These are phyloP conservation scores for Gliomastix tumulicola DNA, from an alignment of 2,329 filamentous ascomycete genomes.

Conservation along the genomic window DNA sequence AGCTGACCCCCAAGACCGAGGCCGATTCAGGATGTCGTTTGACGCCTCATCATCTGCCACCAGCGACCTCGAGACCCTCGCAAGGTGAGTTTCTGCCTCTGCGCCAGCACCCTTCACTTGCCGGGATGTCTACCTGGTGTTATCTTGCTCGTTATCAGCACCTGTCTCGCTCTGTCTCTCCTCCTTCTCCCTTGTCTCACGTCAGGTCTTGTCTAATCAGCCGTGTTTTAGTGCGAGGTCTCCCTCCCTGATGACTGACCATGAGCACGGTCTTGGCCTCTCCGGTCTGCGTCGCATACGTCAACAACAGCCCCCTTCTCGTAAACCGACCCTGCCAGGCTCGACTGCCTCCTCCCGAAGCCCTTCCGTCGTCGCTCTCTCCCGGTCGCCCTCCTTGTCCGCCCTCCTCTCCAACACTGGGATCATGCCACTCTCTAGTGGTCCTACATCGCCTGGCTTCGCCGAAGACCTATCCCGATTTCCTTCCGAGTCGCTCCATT, in stretches of 20 bases:
- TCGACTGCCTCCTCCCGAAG: conserved; percentile 58
- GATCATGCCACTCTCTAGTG: conserved; percentile 49
- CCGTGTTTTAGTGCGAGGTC: too few species aligned
- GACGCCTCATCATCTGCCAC: conserved; percentile 56
- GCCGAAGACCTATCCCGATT: conserved; percentile 88
- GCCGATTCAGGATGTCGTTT: conserved; percentile 67
- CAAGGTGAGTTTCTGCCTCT: conserved; percentile 50
- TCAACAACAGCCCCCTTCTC: conserved; percentile 63
- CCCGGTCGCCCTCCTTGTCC: conserved; percentile 65
- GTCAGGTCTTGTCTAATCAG: too few species aligned
- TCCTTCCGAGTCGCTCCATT: conserved; percentile 92
- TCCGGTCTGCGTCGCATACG: conserved; percentile 91
- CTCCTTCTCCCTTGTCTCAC: too few species aligned
- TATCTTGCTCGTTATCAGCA: too few species aligned
- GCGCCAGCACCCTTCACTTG: too few species aligned
- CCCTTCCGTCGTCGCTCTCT: conserved; percentile 47
- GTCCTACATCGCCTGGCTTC: conserved; percentile 66
- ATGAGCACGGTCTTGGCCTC: conserved; percentile 78
- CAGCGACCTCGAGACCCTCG: conserved; percentile 61
- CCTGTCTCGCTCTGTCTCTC: not conserved
- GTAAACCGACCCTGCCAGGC: conserved; percentile 55
- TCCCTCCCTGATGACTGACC: conserved; percentile 75
- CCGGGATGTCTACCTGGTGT: too few species aligned
- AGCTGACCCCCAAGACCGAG: conserved; percentile 46
- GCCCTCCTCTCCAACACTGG: conserved; percentile 53